phyloP scores from a whole-genome alignment of 768 basidiomycete genomes.

The Hypsizygus marmoreus region DNA sequence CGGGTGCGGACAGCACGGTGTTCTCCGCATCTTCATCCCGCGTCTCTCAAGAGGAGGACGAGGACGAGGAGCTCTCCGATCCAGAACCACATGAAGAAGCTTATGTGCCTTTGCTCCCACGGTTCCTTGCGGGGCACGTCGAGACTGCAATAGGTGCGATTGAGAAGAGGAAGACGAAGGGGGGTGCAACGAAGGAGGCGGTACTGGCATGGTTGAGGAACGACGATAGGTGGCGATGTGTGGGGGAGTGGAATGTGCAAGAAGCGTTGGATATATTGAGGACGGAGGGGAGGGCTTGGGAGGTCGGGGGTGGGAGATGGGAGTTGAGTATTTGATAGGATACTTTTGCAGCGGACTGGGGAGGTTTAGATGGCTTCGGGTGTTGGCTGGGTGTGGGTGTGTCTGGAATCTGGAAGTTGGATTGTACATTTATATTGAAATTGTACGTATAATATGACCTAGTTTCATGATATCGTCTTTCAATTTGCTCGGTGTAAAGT shows the following conservation, averaged over 20 bases:
- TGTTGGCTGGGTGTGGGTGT: too few species aligned
- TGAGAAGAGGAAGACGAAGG: slow-evolving; percentile 20
- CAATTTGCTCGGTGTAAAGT: too few species aligned
- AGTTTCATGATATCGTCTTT: too few species aligned
- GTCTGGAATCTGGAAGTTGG: too few species aligned
- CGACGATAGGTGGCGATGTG: slow-evolving; percentile 66
- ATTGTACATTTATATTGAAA: too few species aligned
- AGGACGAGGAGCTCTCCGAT: slow-evolving; percentile 59
- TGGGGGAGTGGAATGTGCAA: slow-evolving; percentile 65
- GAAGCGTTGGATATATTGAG: slow-evolving; percentile 57
- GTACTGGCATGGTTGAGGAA: slow-evolving; percentile 48
- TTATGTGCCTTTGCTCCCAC: slow-evolving; percentile 62
- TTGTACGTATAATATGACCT: too few species aligned
- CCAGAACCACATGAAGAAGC: slow-evolving; percentile 62
- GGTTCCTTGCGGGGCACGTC: slow-evolving; percentile 49
- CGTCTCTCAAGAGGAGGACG: slow-evolving; percentile 30
- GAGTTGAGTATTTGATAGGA: slow-evolving; percentile 33
- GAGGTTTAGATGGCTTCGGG: too few species aligned
- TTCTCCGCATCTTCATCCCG: slow-evolving; percentile 29
- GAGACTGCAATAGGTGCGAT: slow-evolving; percentile 52
- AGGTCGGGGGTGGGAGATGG: slow-evolving; percentile 39
- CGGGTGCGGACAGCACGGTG: slow-evolving; percentile 30
- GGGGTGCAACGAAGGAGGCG: slow-evolving; percentile 41
- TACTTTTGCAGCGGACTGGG: too few species aligned
- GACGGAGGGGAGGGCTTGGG: slow-evolving; percentile 39